These are phyloP conservation scores for Colletotrichum brevisporum DNA, from an alignment of 2,329 filamentous ascomycete species.

Conservation along the genomic window DNA sequence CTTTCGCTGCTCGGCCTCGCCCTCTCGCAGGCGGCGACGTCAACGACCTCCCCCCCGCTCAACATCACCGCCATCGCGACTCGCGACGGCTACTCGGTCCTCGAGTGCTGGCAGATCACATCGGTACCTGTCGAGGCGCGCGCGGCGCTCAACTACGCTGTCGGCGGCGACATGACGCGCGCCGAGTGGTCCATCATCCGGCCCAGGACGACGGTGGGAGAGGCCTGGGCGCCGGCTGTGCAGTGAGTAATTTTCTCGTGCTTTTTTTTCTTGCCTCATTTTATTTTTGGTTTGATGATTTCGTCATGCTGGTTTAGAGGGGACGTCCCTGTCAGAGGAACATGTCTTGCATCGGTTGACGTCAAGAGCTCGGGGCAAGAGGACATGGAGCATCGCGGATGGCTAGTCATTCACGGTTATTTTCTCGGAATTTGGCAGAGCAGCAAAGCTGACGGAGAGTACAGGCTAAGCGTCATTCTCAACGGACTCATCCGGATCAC, in stretches of 20 bases:
- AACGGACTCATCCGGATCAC: slow-evolving; percentile 52
- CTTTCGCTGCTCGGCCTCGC: background rate
- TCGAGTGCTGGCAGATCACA: slow-evolving; percentile 63
- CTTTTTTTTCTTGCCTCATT: background rate
- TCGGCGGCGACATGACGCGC: slow-evolving; percentile 46
- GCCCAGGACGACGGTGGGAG: slow-evolving; percentile 48
- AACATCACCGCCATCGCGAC: slow-evolving; percentile 59
- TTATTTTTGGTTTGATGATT: background rate
- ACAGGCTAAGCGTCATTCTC: slow-evolving; percentile 49
- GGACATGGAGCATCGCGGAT: background rate
- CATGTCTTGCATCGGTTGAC: background rate
- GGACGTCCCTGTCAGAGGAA: background rate
- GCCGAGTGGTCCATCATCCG: slow-evolving; percentile 50
- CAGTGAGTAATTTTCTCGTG: slow-evolving; percentile 44
- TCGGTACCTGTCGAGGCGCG: slow-evolving; percentile 44
- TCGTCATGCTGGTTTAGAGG: background rate
- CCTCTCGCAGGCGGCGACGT: background rate
- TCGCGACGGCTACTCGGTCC: slow-evolving; percentile 52
- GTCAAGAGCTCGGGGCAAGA: background rate
- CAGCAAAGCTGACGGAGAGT: background rate
- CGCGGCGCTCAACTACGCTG: slow-evolving; percentile 49
- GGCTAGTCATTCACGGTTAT: background rate
- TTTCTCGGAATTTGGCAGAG: background rate
- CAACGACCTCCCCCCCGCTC: slow-evolving; percentile 43
- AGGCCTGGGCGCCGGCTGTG: slow-evolving; percentile 51